These are phyloP conservation scores for Clavulina sp. DNA, from an alignment of 768 basidiomycete species.

Conservation along the genomic window DNA sequence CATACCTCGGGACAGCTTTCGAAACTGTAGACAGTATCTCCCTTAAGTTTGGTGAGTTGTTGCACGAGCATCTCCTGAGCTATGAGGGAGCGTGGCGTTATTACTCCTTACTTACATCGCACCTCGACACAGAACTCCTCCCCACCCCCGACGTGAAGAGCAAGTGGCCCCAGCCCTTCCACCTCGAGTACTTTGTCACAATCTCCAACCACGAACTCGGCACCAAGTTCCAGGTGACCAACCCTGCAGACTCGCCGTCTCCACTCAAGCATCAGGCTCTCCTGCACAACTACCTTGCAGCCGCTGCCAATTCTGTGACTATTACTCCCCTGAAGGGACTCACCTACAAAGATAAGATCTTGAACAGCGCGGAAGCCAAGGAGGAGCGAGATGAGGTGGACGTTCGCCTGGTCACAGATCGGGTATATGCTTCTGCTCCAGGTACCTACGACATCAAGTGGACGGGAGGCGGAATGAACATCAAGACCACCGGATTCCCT, in stretches of 20 bases:
- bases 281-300: conserved; percentile 69
- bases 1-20: conserved; percentile 39
- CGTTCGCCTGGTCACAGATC: conserved; percentile 51
- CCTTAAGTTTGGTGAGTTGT: conserved; percentile 51
- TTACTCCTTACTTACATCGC: not conserved
- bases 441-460: conserved; percentile 40
- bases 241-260: conserved; percentile 33
- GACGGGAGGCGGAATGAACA: conserved; percentile 33
- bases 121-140: conserved; percentile 32
- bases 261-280: conserved; percentile 78
- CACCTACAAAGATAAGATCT: conserved; percentile 57
- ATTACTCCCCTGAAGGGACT: conserved; percentile 48
- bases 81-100: not conserved
- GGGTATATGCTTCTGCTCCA: conserved; percentile 52
- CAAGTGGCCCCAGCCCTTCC: conserved; percentile 47
- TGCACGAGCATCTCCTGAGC: not conserved
- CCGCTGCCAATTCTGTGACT: conserved; percentile 37
- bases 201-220: conserved; percentile 53
- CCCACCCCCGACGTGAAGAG: conserved; percentile 41
- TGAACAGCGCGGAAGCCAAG: conserved; percentile 26
- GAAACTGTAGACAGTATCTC: conserved; percentile 57
- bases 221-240: conserved; percentile 67
- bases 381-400: conserved; percentile 49
- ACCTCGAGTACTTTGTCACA: conserved; percentile 66
- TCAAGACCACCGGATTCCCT: conserved; percentile 40